Base-by-base conservation (phyloP, 2,329 filamentous ascomycete genomes). In the Ophiobolus disseminans region DNA sequence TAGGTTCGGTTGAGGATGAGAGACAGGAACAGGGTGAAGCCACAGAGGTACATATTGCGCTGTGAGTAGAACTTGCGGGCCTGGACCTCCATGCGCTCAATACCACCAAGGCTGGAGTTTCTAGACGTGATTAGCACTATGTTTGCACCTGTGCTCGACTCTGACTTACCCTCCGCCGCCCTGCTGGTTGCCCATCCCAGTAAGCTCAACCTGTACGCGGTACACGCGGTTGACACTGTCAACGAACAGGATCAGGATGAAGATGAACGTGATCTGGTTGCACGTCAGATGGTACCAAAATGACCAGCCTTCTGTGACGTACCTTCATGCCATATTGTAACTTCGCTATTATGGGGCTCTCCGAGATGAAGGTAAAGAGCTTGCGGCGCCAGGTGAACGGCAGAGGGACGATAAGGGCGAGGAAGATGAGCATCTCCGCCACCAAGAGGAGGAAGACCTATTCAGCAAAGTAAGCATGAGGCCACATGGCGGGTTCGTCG, bases 21-120 rank as follows among this genome's bases (percentile, higher is more conserved):
- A 44, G 93, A 97, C 55, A 99, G 88, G 86, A 99, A 97, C 57
- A 99, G 88, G 4, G 94, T 99, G 82, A 99, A 99, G 66, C 94
- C 94, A 77, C 94, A 97, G 55, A 99, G 91, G 80, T 99, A 99
- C 94, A 99, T 99, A 86, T 99, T 99, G 76, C 94, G 92, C 81
- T 99, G 93, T 55, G 92, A 96, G 84, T 99, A 99, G 83, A 99
- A 99, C 80, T 99, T 99, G 83, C 94, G 91, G 60, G 94, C 93
- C 78, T 99, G 94, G 42, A 97, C 93, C 79, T 99, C 94, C 84
- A 96, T 91, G 58, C 94, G 93, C 74, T 97, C 94, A 72, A 90
- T 88, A 57, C 94, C 78, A 37, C 77, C 93, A 66, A 97, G 86
- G 51, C 92, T 86, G 41, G 86, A 84, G 48, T 82, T 80, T 70